These are phyloP conservation scores for Claviceps digitariae DNA, from an alignment of 2,329 filamentous ascomycete genomes.

Conservation along the genomic window DNA sequence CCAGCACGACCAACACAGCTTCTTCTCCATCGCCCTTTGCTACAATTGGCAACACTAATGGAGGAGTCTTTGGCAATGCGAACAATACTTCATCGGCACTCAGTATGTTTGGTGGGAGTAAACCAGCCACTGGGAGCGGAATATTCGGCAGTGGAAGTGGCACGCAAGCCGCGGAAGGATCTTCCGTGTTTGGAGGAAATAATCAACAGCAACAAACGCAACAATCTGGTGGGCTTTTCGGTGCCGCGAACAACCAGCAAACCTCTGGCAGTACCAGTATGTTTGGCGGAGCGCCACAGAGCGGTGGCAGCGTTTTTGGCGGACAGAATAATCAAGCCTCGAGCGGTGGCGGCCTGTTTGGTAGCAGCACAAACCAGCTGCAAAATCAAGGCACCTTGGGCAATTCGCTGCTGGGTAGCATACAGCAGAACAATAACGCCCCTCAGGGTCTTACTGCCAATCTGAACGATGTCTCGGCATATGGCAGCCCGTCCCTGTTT, in stretches of 20 bases:
- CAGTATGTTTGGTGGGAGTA: constrained; percentile 26
- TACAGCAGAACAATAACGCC: constrained; percentile 34
- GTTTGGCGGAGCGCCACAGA: constrained; percentile 36
- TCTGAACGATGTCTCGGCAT: constrained; percentile 72
- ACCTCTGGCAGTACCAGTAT: constrained; percentile 35
- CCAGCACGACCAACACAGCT: constrained; percentile 12
- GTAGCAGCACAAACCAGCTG: constrained; percentile 31
- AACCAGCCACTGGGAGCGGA: constrained; percentile 22
- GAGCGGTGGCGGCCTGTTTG: constrained; percentile 30
- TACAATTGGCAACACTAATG: constrained; percentile 18
- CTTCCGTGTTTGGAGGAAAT: constrained; percentile 31
- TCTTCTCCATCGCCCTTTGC: too few species aligned
- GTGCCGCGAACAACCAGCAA: constrained; percentile 24
- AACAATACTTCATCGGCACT: constrained; percentile 19
- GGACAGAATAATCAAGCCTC: constrained; percentile 31
- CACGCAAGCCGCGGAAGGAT: constrained; percentile 21
- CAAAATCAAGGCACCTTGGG: constrained; percentile 33
- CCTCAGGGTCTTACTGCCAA: constrained; percentile 62
- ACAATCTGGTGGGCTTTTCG: constrained; percentile 36
- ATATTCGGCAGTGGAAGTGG: constrained; percentile 26
- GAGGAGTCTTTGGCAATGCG: constrained; percentile 16
- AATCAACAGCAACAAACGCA: constrained; percentile 22
- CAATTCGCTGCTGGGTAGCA: constrained; percentile 45
- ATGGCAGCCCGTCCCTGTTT: constrained; percentile 80
- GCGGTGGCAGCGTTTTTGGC: constrained; percentile 41